Percentiles rank a stretch among this genome's conserved stretches.
Conservation (phyloP, 2,329 filamentous ascomycete genomes). For the Paecilomyces sp. region DNA sequence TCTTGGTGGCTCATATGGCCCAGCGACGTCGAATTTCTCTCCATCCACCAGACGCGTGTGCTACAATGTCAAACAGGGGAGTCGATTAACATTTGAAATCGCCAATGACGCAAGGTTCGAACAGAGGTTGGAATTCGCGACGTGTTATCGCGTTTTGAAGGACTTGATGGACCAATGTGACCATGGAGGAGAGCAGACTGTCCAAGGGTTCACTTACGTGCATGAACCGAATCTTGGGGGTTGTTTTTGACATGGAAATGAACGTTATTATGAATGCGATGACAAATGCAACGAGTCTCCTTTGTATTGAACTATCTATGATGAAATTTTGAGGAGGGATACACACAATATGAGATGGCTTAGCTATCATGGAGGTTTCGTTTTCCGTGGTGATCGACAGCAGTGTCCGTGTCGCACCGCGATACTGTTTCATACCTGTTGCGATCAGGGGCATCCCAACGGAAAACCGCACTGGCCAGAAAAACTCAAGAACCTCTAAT, state of each 20-base stretch:
- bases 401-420: neutral
- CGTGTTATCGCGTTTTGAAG: neutral
- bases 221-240: neutral
- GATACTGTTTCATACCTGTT: neutral
- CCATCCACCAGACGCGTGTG: neutral
- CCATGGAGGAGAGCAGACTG: neutral
- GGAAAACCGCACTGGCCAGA: neutral
- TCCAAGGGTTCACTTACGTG: neutral
- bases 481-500: neutral
- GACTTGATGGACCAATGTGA: neutral
- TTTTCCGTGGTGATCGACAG: neutral
- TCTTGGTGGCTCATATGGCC: neutral
- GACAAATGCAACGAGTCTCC: neutral
- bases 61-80: neutral
- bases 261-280: neutral
- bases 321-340: neutral
- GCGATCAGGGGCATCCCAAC: neutral
- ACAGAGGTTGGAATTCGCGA: neutral
- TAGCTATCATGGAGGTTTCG: neutral
- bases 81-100: neutral
- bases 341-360: neutral
- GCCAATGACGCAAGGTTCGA: neutral
- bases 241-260: neutral
- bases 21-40: neutral
- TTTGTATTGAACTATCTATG: neutral